Base-by-base conservation (phyloP, 1,284 basidiomycete genomes). In the Microbotryomycetes sp. region DNA sequence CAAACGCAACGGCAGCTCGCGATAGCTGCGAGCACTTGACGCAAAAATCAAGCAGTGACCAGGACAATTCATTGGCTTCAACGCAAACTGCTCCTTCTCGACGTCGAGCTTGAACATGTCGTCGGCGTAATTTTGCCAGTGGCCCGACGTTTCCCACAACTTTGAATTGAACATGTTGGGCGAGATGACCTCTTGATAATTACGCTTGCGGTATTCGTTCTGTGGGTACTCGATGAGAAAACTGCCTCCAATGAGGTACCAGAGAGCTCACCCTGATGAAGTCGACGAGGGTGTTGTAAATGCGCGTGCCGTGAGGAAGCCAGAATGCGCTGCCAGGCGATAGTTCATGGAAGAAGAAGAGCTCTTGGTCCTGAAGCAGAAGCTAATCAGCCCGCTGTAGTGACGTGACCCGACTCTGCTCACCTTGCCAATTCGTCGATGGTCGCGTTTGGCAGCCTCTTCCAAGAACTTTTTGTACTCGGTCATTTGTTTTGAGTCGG, bases 31-130 rank as follows among this genome's bases (percentile, higher is more conserved):
- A 76, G 97, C 94, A 65, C 90, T 83, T 21, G 89, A 87, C 76
- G 91, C 94, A 73, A 98, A 99, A 73, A 98, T 91, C 62, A 98
- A 78, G 75, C 90, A 93, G 77, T 98, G 96, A 9, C 94, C 94
- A 0, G 96, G 96, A 75, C 96, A 98, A 78, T 99, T 99, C 96
- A 99, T 99, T 21, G 96, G 96, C 78, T 97, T 97, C 61, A 94
- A 80, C 1, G 82, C 92, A 83, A 89, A 96, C 72, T 83, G 83
- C 77, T 97, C 93, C 78, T 98, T 97, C 78, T 98, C 96, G 61
- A 97, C 79, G 65, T 90, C 87, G 58, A 98, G 85, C 46, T 70
- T 68, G 79, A 98, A 98, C 96, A 98, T 98, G 78, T 92, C 93
- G 64, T 98, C 93, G 73, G 87, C 85, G 80, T 96, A 96, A 78